Evolutionary conservation across 1,139 yeast species (phyloP), one percentile per base, ranked within the genome.

Genomic region (Magnusiomyces sp.): DNA sequence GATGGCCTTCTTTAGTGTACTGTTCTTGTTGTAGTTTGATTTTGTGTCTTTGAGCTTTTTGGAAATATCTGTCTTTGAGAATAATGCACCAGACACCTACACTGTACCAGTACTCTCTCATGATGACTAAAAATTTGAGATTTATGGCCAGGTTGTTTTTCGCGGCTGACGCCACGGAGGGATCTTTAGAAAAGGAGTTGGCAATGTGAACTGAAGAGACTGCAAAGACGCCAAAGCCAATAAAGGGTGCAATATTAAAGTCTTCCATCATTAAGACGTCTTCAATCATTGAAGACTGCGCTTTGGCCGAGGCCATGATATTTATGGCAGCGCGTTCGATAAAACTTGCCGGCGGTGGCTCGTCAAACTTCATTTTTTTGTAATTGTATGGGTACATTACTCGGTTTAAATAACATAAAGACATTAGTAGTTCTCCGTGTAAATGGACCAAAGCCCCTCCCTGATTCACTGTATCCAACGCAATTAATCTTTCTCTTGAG

Each of bases 31-130:
- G 52, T 39, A 40, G 45, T 47, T 34, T 45, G 34, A 45, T 36
- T 29, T 50, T 49, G 45, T 47, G 50, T 10, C 55, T 47, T 19
- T 50, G 49, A 9, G 56, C 49, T 34, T 57, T 55, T 38, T 53
- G 51, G 13, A 57, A 47, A 40, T 67, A 67, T 19, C 69, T 57
- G 27, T 65, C 66, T 47, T 66, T 65, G 20, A 67, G 59, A 37
- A 62, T 60, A 34, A 65, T 59, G 51, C 70, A 66, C 71, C 71
- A 67, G 6, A 64, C 62, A 1, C 67, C 67, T 1, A 66, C 69
- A 39, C 63, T 62, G 46, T 61, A 61, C 66, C 68, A 67, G 46
- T 62, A 64, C 38, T 65, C 67, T 5, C 69, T 57, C 58, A 67
- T 53, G 27, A 56, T 55, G 7, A 67, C 67, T 44, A 67, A 53